A percentile compares a stretch with the other conserved stretches of the same genome.
Conservation (phyloP, 306 rosid genomes). For the barrel medic (Medicago truncatula) region DNA sequence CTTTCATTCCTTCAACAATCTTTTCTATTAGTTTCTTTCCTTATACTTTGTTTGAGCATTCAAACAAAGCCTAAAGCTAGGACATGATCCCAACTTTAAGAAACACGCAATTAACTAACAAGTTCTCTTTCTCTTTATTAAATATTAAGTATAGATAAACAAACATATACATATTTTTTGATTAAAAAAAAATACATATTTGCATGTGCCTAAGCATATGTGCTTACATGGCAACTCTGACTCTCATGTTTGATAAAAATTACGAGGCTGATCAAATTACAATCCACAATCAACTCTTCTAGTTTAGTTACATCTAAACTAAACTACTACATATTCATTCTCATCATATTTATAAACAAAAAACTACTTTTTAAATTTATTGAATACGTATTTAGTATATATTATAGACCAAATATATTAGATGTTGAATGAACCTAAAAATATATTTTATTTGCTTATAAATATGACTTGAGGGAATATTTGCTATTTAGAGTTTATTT, state of each 20-base stretch:
- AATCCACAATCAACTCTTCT: neutral
- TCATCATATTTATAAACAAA: too few relatives aligned
- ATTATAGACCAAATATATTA: too few relatives aligned
- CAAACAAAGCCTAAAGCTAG: conserved; percentile 22
- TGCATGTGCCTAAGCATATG: conserved; percentile 47
- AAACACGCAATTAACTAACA: conserved; percentile 45
- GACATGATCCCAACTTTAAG: conserved; percentile 51
- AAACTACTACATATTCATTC: neutral
- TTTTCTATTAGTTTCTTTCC: too few relatives aligned
- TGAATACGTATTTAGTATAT: too few relatives aligned
- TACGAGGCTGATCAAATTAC: neutral
- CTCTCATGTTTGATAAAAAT: conserved; percentile 8
- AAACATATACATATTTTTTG: neutral
- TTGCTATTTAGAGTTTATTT: neutral
- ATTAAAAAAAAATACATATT: neutral
- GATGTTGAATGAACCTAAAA: too few relatives aligned
- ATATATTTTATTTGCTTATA: too few relatives aligned
- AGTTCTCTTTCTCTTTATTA: conserved; percentile 22
- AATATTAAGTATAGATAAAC: neutral
- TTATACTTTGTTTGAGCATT: too few relatives aligned
- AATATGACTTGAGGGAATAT: too few relatives aligned
- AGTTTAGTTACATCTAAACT: neutral
- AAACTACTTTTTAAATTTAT: too few relatives aligned
- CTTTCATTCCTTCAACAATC: too few relatives aligned
- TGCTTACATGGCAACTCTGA: conserved; percentile 27